Conservation (phyloP, 2,329 filamentous ascomycete genomes). For the Grosmannia penicillata region DNA sequence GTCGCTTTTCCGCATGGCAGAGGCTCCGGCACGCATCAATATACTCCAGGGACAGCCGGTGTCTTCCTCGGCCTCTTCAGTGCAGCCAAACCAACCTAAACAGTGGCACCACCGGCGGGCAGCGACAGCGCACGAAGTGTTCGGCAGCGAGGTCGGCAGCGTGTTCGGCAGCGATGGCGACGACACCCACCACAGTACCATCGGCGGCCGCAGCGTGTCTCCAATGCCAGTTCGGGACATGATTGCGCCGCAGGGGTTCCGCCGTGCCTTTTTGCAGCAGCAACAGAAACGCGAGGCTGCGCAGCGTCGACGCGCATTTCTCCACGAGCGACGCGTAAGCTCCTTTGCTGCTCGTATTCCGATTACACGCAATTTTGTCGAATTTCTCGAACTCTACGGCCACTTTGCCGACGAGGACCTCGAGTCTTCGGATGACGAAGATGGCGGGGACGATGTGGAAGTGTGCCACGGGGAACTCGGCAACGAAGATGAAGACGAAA, state of each 20-base stretch:
- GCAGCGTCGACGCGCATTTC: slow-evolving; percentile 7
- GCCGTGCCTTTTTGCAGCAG: slow-evolving; percentile 28
- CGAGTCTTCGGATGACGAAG: slow-evolving; percentile 44
- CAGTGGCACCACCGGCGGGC: slow-evolving; percentile 29
- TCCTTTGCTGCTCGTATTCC: slow-evolving; percentile 22
- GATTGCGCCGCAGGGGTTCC: slow-evolving; percentile 31
- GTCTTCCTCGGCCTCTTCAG: neutral
- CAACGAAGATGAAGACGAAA: slow-evolving; percentile 5
- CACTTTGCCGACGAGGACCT: slow-evolving; percentile 63
- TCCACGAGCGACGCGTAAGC: slow-evolving; percentile 5
- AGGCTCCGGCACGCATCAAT: slow-evolving; percentile 37
- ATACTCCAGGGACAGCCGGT: slow-evolving; percentile 9
- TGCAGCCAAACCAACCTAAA: neutral
- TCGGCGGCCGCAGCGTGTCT: slow-evolving; percentile 14
- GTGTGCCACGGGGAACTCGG: too few species aligned
- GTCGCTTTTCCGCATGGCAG: slow-evolving; percentile 56
- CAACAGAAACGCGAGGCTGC: slow-evolving; percentile 14
- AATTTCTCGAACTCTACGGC: slow-evolving; percentile 63
- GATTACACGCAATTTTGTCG: slow-evolving; percentile 56
- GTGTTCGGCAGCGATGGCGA: neutral
- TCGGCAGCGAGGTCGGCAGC: neutral
- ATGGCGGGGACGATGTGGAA: slow-evolving; percentile 34
- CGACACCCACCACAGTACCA: neutral
- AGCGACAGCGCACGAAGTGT: slow-evolving; percentile 49
- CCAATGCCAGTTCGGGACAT: slow-evolving; percentile 15